These are phyloP conservation scores for Chrysoporthe puriensis DNA, from an alignment of 2,329 filamentous ascomycete species.

Conservation along the genomic window DNA sequence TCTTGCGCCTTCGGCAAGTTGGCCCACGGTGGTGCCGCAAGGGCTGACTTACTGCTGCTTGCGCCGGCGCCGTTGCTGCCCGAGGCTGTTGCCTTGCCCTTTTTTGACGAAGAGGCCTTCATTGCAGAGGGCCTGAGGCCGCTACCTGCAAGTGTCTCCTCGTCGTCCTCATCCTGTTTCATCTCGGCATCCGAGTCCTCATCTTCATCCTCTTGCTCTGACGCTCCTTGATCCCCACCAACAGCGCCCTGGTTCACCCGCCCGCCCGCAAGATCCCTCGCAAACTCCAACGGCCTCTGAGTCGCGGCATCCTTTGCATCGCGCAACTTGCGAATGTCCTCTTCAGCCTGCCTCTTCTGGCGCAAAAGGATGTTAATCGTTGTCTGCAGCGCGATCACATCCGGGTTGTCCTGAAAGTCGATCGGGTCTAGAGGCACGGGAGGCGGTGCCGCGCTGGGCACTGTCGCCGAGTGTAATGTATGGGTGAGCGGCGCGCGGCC, in stretches of 20 bases:
- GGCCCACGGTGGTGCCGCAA: conserved; percentile 52
- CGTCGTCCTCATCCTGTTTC: conserved; percentile 21
- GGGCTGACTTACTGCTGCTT: conserved; percentile 32
- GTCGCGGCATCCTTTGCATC: conserved; percentile 72
- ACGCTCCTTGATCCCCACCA: not conserved
- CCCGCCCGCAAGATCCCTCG: conserved; percentile 67
- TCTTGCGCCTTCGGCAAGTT: conserved; percentile 77
- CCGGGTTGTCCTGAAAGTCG: conserved; percentile 70
- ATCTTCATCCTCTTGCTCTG: conserved; percentile 34
- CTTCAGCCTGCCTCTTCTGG: conserved; percentile 76
- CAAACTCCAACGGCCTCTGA: conserved; percentile 72
- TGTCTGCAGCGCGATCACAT: conserved; percentile 83
- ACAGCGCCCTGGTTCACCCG: conserved; percentile 50
- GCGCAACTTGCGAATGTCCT: conserved; percentile 73
- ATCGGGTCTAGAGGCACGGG: conserved; percentile 57
- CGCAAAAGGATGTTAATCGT: conserved; percentile 87
- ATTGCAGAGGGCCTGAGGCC: conserved; percentile 23
- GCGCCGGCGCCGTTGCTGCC: conserved; percentile 25
- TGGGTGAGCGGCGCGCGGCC: conserved; percentile 49
- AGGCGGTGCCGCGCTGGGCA: conserved; percentile 39
- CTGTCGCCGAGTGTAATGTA: conserved; percentile 46
- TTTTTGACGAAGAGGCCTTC: conserved; percentile 18
- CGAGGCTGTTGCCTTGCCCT: conserved; percentile 28
- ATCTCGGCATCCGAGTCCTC: conserved; percentile 38
- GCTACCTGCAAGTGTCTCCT: conserved; percentile 9